These are phyloP conservation scores for Zymoseptoria tritici DNA, from an alignment of 2,329 filamentous ascomycete genomes.

Conservation along the genomic window DNA sequence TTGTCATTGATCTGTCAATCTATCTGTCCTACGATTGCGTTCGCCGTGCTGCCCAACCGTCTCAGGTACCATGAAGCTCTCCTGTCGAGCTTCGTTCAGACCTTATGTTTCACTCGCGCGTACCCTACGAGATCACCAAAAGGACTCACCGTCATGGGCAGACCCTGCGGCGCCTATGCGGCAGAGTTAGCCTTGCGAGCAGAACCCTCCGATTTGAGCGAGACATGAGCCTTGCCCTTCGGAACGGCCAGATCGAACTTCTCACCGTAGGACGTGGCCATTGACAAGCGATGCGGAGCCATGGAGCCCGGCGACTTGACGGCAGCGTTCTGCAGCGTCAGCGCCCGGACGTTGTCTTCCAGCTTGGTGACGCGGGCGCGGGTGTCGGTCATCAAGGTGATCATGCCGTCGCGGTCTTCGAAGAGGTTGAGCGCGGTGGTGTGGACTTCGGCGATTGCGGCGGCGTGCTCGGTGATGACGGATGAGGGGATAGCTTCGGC, in stretches of 20 bases:
- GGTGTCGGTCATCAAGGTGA: constrained; percentile 9
- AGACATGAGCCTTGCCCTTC: constrained; percentile 15
- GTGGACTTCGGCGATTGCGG: background rate
- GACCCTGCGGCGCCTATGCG: background rate
- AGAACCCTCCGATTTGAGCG: constrained; percentile 3
- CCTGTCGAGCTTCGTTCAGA: too few relatives aligned
- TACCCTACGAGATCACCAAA: background rate
- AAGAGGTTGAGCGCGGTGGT: constrained; percentile 12
- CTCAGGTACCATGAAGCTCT: too few relatives aligned
- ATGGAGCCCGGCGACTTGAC: constrained; percentile 3
- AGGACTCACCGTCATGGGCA: background rate
- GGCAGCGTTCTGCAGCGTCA: constrained; percentile 15
- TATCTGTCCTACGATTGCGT: background rate
- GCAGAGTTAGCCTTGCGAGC: background rate
- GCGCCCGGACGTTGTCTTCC: constrained; percentile 14
- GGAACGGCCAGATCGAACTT: constrained; percentile 16
- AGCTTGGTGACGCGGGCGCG: constrained; percentile 10
- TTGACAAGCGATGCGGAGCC: constrained; percentile 13
- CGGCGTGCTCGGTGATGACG: background rate
- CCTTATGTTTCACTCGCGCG: too few relatives aligned
- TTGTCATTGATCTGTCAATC: background rate
- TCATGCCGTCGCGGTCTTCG: constrained; percentile 17
- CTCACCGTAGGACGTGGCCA: constrained; percentile 13
- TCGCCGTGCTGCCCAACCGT: background rate
- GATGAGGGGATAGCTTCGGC: background rate